phyloP scores from a whole-genome alignment of 805 yeast species.

The Cyberlindnera mrakii region DNA sequence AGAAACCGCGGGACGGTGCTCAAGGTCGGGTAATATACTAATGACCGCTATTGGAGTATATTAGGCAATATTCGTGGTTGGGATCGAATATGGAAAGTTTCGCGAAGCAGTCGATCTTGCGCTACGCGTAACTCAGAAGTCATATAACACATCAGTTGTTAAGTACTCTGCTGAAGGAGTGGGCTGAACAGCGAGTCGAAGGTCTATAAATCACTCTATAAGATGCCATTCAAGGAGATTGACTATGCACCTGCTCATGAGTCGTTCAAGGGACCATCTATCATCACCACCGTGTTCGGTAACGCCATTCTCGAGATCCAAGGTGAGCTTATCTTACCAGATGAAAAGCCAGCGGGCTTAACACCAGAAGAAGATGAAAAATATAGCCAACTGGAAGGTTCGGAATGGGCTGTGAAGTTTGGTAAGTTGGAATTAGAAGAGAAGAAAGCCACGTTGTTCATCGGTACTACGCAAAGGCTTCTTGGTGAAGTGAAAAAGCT shows the following conservation, averaged over 20 bases:
- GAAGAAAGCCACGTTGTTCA: slow-evolving; percentile 47
- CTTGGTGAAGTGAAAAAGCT: slow-evolving; percentile 54
- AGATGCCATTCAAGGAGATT: slow-evolving; percentile 12
- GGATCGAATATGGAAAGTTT: neutral
- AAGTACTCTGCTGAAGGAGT: no score
- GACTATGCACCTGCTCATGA: slow-evolving; percentile 7
- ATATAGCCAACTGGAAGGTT: slow-evolving; percentile 28
- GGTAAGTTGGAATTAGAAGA: slow-evolving; percentile 44
- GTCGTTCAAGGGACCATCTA: slow-evolving; percentile 4
- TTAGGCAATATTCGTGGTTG: neutral
- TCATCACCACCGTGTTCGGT: slow-evolving; percentile 50
- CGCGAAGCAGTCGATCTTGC: neutral
- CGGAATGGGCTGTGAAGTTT: slow-evolving; percentile 42
- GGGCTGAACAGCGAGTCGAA: no score
- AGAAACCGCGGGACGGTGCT: neutral
- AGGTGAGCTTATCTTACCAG: slow-evolving; percentile 58
- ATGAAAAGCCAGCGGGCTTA: slow-evolving; percentile 25
- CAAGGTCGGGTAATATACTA: neutral
- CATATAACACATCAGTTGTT: neutral
- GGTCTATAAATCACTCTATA: no score
- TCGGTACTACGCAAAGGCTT: slow-evolving; percentile 67
- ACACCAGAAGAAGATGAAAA: slow-evolving; percentile 29
- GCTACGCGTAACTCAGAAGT: neutral
- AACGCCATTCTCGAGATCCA: slow-evolving; percentile 62
- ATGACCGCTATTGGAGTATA: neutral